These are phyloP conservation scores for Symbiodinium natans DNA, from an alignment of 73 alveolate species.

Conservation along the genomic window DNA sequence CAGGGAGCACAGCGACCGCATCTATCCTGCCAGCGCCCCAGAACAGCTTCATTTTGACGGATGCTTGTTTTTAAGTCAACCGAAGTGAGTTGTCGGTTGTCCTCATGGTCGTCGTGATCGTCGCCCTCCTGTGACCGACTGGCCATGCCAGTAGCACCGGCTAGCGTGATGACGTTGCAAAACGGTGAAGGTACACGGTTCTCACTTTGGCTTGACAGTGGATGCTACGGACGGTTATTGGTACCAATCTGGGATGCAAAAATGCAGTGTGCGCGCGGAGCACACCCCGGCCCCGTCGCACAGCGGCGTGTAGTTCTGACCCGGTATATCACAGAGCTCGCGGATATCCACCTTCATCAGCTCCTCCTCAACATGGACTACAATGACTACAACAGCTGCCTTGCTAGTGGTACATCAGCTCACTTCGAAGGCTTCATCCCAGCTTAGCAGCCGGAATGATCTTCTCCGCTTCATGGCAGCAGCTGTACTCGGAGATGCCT, in stretches of 20 bases:
- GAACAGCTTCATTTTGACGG: neutral
- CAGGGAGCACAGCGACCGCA: neutral
- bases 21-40: neutral
- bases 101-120: neutral
- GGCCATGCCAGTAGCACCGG: no score
- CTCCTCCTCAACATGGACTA: neutral
- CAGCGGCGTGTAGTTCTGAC: neutral
- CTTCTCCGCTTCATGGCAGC: neutral
- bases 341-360: neutral
- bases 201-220: no score
- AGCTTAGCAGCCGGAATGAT: neutral
- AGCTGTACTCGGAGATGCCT: neutral
- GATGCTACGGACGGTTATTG: no score
- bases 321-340: neutral
- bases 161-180: no score
- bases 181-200: no score
- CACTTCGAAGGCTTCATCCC: neutral
- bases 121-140: neutral
- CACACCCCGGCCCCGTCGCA: neutral
- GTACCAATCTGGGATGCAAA: no score
- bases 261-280: no score
- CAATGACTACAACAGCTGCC: neutral
- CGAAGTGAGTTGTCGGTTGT: neutral
- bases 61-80: neutral
- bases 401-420: no score